phyloP scores from a whole-genome alignment of 1,284 basidiomycete genomes.

The Schizophyllum commune region DNA sequence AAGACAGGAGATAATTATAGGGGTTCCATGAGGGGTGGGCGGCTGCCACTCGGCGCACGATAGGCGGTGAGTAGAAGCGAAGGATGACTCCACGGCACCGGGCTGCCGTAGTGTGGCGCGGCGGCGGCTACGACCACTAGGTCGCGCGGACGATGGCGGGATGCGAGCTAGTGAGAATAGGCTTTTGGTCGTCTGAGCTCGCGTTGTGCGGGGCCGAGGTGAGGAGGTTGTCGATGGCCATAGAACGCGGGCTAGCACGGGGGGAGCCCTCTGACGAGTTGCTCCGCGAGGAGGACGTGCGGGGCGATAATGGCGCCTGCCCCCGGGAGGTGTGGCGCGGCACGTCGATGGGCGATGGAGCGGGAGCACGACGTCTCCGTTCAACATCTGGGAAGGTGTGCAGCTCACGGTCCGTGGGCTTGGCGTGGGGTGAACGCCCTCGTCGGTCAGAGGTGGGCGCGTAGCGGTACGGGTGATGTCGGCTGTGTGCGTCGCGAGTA shows the following conservation, averaged over 20 bases:
- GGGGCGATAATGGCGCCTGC: background rate
- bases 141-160: background rate
- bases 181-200: background rate
- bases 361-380: background rate
- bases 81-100: background rate
- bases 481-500: background rate
- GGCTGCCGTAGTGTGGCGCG: background rate
- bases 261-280: background rate
- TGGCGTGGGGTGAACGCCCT: background rate
- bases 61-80: background rate
- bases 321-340: background rate
- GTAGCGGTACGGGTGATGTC: background rate
- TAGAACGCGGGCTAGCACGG: background rate
- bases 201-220: background rate
- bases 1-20: background rate
- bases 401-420: background rate
- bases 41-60: too few relatives aligned
- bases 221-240: background rate
- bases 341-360: background rate
- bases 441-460: background rate
- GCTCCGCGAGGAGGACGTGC: background rate
- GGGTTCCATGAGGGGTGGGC: too few relatives aligned
- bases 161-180: background rate
- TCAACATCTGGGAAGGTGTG: background rate
- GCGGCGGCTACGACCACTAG: background rate